Evolutionary conservation across 1,284 basidiomycete species (phyloP), one percentile per base, ranked within the genome.

Genomic region (Apiotrichum veenhuisii): DNA sequence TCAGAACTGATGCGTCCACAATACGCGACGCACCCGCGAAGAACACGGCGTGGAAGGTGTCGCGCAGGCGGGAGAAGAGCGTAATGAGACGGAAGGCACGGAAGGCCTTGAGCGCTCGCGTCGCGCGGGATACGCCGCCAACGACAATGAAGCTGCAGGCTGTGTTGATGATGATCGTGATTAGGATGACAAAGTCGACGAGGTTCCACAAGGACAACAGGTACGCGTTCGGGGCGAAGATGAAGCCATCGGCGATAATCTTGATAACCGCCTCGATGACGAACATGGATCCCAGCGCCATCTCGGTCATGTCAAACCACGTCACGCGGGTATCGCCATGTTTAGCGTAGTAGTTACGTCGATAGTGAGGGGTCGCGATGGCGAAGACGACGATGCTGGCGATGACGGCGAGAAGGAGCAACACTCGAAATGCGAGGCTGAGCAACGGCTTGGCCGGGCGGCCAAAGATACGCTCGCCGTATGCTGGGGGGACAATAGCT

Each of bases 181-280:
- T 72, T 76, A 98, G 83, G 70, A 98, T 88, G 68, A 92, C 78
- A 63, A 96, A 86, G 76, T 98, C 95, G 55, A 98, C 80, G 59
- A 88, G 75, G 72, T 98, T 98, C 92, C 94, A 98, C 14, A 93
- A 85, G 60, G 88, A 91, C 18, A 87, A 84, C 30, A 97, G 77
- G 70, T 98, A 98, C 0, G 93, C 92, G 68, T 97, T 98, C 0
- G 95, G 95, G 0, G 93, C 88, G 77, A 96, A 94, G 18, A 87
- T 68, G 71, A 94, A 88, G 0, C 95, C 95, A 68, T 98, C 95
- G 0, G 95, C 95, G 47, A 93, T 80, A 68, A 96, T 80, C 78
- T 98, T 78, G 84, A 97, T 85, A 61, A 88, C 59, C 64, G 95
- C 93, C 72, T 98, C 95, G 53, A 87, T 62, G 50, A 96, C 76